Evolutionary conservation across 257 asterid genomes (phyloP).

Genomic region (Linderniella brevidens): DNA sequence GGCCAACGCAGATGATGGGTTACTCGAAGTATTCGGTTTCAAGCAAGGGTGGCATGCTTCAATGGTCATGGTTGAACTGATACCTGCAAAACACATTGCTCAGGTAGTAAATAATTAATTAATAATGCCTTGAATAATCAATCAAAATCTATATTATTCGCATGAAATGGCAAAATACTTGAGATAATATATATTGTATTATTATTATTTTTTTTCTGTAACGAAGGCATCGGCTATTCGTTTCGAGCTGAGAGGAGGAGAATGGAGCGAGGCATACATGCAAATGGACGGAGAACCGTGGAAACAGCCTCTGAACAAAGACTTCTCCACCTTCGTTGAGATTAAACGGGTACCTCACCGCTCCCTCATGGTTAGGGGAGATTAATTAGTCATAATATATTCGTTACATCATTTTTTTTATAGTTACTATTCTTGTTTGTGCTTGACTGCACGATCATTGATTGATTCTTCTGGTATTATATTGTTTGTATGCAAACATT

Average conservation of each 20-base stretch:
- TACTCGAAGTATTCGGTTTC: conserved; percentile 68
- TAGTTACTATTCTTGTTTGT: too few species aligned
- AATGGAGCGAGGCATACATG: conserved; percentile 75
- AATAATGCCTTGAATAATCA: not conserved
- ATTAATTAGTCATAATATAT: conserved; percentile 5
- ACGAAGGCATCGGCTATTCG: conserved; percentile 64
- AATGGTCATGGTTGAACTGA: conserved; percentile 88
- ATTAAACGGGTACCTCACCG: conserved; percentile 54
- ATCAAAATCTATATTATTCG: too few species aligned
- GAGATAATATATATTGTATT: not conserved
- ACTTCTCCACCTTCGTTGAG: conserved; percentile 54
- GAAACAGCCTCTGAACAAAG: conserved; percentile 71
- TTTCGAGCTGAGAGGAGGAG: conserved; percentile 88
- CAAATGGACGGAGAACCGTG: conserved; percentile 96
- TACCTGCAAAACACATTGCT: conserved; percentile 80
- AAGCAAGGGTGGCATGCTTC: conserved; percentile 99
- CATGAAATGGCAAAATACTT: not conserved
- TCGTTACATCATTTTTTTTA: too few species aligned
- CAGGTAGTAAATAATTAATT: conserved; percentile 42
- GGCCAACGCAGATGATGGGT: conserved; percentile 90
- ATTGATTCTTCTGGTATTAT: too few species aligned
- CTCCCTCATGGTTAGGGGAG: conserved; percentile 57
- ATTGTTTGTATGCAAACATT: too few species aligned
- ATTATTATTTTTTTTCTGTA: not conserved
- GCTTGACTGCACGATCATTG: too few species aligned